Percentiles rank a stretch among this genome's conserved stretches.
Evolutionary conservation across 1,284 basidiomycete species (phyloP).

Genomic region (Trichosporon sp.): DNA sequence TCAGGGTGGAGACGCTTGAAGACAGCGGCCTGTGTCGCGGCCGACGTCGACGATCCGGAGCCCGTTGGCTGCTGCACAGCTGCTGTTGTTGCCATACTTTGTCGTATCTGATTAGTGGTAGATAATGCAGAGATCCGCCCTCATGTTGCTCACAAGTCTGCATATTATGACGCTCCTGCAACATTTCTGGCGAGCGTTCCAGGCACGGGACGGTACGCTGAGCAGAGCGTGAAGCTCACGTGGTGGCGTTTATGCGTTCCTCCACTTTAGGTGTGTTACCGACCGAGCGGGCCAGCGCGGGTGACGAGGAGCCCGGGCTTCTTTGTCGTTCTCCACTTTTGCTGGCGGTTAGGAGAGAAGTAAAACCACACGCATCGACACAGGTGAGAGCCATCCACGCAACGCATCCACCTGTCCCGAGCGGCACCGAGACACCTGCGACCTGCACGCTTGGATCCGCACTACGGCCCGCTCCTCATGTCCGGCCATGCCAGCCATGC

Average conservation of each 20-base stretch:
- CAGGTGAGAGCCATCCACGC: neutral
- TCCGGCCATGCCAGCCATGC: conserved; percentile 51
- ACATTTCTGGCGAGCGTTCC: neutral
- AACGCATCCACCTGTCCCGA: neutral
- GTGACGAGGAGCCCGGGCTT: neutral
- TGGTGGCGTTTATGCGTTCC: neutral
- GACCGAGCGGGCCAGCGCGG: neutral
- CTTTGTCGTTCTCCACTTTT: conserved; percentile 1
- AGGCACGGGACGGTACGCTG: neutral
- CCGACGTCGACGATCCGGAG: neutral
- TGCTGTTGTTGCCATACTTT: conserved; percentile 10
- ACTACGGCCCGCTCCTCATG: conserved; percentile 7
- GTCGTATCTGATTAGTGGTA: neutral
- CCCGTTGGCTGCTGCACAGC: neutral
- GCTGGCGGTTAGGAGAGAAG: neutral
- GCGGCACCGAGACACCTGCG: neutral
- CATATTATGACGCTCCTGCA: neutral
- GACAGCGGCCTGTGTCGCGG: conserved; percentile 53
- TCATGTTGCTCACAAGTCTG: no score
- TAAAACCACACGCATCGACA: neutral
- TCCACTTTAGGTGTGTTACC: neutral
- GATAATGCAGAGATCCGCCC: neutral
- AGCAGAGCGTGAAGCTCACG: neutral
- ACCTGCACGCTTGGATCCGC: neutral
- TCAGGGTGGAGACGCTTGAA: conserved; percentile 78